Base-by-base conservation (phyloP, 2,329 filamentous ascomycete genomes). In the Colletotrichum godetiae region DNA sequence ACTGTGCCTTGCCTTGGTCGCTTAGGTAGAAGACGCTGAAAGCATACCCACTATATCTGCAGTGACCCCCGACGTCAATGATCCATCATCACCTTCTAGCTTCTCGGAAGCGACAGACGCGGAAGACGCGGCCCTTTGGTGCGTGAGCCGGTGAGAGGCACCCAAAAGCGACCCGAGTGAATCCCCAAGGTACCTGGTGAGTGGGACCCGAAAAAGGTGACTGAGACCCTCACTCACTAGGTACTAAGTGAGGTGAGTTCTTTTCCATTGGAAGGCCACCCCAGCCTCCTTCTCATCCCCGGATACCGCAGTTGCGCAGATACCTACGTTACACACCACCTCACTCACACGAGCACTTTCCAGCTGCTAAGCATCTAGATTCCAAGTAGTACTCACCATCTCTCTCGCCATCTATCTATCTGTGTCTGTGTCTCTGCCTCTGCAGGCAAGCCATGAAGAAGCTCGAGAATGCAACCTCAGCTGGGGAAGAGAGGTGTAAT, bases 41-140 rank as follows among this genome's bases (percentile, higher is more conserved):
- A 49, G 27, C 35, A 19, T n/a, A n/a, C n/a, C n/a, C 55, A 67
- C 27, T 66, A 56, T 46, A 31, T 63, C 58, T 63, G 64, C 69
- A 63, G 58, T 49, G 58, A 53, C 57, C 53, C 57, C 68, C 58
- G 52, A 63, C 37, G 52, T 62, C 29, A 37, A 56, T 8, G 4
- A 35, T 8, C 57, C 58, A 22, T 33, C 19, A 52, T 62, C 27
- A 15, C 22, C 33, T 13, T 27, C n/a, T 24, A 11, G n/a, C 8
- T 13, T 27, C n/a, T 24, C n/a, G n/a, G 15, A 49, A n/a, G 10
- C 4, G 22, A 37, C 24, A 22, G 52, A 4, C 33, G 33, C 53
- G n/a, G 22, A 42, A 35, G 37, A 31, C 27, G 49, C 53, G 22
- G 19, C 29, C 19, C 42, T 49, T 49, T 49, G 19, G 42, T 49